Percentiles rank a stretch among this genome's conserved stretches.
Evolutionary conservation across 2,329 filamentous ascomycete genomes (phyloP).

Genomic region (Cucurbitaria berberidis): DNA sequence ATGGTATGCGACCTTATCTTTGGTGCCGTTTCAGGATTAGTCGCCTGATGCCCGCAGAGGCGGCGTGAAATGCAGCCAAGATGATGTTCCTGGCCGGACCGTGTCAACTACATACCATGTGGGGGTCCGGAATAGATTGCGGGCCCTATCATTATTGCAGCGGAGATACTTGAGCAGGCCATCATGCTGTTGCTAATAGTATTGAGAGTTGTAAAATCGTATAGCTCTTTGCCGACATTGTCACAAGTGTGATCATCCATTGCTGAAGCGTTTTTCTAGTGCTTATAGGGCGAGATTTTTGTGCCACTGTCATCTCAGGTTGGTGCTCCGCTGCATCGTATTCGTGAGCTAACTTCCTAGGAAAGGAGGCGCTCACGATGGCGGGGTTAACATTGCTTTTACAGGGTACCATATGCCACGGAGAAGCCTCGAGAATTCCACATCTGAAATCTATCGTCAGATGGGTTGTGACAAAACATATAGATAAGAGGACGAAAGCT

Average conservation of each 20-base stretch:
- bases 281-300: constrained; percentile 6
- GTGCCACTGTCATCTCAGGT: constrained; percentile 7
- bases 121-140: constrained; percentile 14
- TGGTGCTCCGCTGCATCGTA: not conserved
- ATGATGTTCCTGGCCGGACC: constrained; percentile 18
- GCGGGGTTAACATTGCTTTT: not conserved
- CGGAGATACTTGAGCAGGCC: constrained; percentile 25
- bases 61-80: constrained; percentile 11
- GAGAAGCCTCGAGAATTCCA: not conserved
- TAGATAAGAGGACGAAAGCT: constrained; percentile 15
- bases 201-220: not conserved
- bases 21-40: constrained; percentile 31
- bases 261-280: not conserved
- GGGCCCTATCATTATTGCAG: constrained; percentile 8
- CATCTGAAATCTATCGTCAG: not conserved
- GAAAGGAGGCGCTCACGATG: not conserved
- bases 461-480: constrained; percentile 2
- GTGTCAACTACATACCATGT: constrained; percentile 12
- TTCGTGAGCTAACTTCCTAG: not conserved
- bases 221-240: not conserved
- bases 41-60: constrained; percentile 18
- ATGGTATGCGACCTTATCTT: constrained; percentile 47
- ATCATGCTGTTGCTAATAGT: not conserved
- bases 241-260: not conserved
- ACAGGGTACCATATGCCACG: not conserved